Evolutionary conservation across 106 monocot genomes (phyloP).

Genomic region (Platanthera zijinensis): DNA sequence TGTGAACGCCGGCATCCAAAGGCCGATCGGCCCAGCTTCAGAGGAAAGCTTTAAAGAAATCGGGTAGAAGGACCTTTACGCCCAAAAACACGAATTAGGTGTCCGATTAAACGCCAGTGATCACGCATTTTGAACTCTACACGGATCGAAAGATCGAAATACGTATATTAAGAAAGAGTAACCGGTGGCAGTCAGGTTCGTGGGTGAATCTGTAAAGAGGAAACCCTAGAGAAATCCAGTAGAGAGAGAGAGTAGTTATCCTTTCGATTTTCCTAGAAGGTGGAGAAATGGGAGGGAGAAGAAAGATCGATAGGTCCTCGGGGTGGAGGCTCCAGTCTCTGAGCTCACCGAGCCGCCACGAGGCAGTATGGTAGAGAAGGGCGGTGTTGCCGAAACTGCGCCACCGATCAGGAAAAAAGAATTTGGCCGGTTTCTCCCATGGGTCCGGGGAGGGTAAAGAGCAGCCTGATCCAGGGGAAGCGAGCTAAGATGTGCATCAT

Average conservation of each 20-base stretch:
- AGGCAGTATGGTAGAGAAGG: background rate
- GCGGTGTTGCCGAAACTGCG: background rate
- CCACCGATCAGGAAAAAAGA: background rate
- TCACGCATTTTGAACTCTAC: background rate
- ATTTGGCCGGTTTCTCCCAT: too few relatives aligned
- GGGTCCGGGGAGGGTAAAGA: too few relatives aligned
- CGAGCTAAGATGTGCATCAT: too few relatives aligned
- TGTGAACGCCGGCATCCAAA: background rate
- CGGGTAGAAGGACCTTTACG: slow-evolving; percentile 3
- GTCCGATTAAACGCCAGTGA: slow-evolving; percentile 4
- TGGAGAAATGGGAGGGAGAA: background rate
- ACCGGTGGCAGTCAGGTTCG: background rate
- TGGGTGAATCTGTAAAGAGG: background rate
- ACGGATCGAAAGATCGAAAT: background rate
- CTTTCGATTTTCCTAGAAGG: background rate
- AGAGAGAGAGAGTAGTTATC: background rate
- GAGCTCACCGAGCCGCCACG: background rate
- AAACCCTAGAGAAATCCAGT: background rate
- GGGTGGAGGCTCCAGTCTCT: background rate
- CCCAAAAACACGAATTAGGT: background rate
- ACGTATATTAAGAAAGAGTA: background rate
- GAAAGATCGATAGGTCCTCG: background rate
- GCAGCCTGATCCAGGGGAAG: too few relatives aligned
- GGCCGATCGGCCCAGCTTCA: too few relatives aligned
- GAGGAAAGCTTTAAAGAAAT: background rate